A percentile compares a stretch with the other conserved stretches of the same genome.
phyloP scores from a whole-genome alignment of 306 rosid genomes.

The Cajanus cajan region DNA sequence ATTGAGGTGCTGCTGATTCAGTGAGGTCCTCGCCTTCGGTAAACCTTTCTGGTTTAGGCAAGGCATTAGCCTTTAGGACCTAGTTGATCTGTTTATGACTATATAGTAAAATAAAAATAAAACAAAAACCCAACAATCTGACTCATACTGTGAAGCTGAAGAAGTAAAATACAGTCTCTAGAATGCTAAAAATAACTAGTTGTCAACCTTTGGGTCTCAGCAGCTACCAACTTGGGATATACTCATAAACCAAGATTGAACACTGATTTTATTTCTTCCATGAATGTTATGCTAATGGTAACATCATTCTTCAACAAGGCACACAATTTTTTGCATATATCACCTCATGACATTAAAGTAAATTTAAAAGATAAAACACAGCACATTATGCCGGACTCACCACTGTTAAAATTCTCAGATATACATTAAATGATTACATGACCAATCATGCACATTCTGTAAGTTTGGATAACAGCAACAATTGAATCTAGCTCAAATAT shows the following conservation, averaged over 20 bases:
- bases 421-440: background rate
- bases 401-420: background rate
- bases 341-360: background rate
- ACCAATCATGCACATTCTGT: background rate
- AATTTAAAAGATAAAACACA: background rate
- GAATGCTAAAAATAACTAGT: background rate
- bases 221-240: background rate
- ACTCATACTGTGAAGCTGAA: background rate
- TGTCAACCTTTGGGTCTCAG: background rate
- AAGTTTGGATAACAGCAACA: background rate
- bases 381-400: background rate
- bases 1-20: background rate
- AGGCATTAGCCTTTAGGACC: background rate
- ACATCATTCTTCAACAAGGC: background rate
- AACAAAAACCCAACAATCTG: background rate
- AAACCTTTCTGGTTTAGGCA: background rate
- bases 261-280: background rate
- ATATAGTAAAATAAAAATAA: background rate
- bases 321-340: background rate
- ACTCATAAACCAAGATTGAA: background rate
- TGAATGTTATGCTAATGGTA: background rate
- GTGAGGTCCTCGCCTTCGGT: background rate
- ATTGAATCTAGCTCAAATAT: background rate
- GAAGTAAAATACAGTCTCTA: background rate
- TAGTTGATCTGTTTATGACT: background rate